Evolutionary conservation across 2,329 filamentous ascomycete genomes (phyloP).

Genomic region (Rhexocercosporidium sp.): DNA sequence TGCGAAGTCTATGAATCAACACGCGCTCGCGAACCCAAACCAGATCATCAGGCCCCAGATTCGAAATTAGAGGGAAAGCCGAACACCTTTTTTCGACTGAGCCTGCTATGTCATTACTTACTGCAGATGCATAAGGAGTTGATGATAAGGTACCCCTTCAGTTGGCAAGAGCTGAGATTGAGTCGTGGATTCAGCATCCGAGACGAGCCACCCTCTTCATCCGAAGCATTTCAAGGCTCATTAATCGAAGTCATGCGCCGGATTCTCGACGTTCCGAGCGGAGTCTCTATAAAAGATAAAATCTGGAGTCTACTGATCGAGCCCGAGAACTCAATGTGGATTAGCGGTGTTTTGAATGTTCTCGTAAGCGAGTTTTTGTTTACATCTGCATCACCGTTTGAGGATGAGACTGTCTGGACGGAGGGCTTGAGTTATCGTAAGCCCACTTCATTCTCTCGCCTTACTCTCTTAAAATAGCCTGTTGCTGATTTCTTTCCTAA

Average conservation of each 20-base stretch:
- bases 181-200: neutral
- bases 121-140: too few relatives aligned
- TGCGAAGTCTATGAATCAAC: too few relatives aligned
- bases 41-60: too few relatives aligned
- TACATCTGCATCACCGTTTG: slow-evolving; percentile 15
- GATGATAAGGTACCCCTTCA: too few relatives aligned
- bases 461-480: too few relatives aligned
- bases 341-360: neutral
- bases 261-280: neutral
- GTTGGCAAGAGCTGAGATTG: too few relatives aligned
- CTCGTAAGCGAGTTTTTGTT: slow-evolving; percentile 8
- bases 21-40: too few relatives aligned
- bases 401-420: slow-evolving; percentile 1
- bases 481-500: too few relatives aligned
- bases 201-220: neutral
- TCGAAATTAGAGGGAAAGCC: too few relatives aligned
- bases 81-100: too few relatives aligned
- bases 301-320: neutral
- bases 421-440: slow-evolving; percentile 4
- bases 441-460: neutral
- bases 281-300: neutral
- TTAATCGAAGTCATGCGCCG: neutral
- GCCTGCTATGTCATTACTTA: too few relatives aligned
- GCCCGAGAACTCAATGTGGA: slow-evolving; percentile 2
- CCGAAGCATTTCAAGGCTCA: neutral